Evolutionary conservation across 495 filamentous ascomycete species (phyloP).

Genomic region (Lindgomyces ingoldianus): DNA sequence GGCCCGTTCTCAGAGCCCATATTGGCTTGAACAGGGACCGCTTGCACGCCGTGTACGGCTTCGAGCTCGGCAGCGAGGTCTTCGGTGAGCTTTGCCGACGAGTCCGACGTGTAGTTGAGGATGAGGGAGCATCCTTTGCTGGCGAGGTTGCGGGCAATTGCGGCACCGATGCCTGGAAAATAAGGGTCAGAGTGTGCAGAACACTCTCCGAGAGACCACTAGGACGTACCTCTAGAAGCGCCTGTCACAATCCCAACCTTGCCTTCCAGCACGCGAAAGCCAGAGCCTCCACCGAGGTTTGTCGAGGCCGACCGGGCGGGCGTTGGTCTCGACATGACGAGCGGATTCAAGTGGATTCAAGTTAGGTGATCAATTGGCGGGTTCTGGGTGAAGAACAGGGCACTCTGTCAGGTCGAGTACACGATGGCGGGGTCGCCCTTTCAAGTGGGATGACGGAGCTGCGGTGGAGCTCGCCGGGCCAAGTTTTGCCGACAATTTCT

Average conservation of each 20-base stretch:
- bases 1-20: conserved; percentile 53
- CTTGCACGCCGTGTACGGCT: conserved; percentile 46
- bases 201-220: neutral
- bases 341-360: too few relatives aligned
- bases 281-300: conserved; percentile 26
- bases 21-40: conserved; percentile 59
- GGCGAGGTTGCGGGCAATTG: conserved; percentile 69
- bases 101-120: conserved; percentile 50
- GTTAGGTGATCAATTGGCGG: too few relatives aligned
- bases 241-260: conserved; percentile 46
- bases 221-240: conserved; percentile 41
- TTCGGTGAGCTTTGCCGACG: conserved; percentile 44
- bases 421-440: conserved; percentile 8
- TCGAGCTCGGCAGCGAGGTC: conserved; percentile 45
- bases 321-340: conserved; percentile 34
- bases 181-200: conserved; percentile 7
- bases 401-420: too few relatives aligned
- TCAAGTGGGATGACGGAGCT: neutral
- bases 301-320: conserved; percentile 33
- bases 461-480: conserved; percentile 24
- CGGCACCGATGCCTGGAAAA: conserved; percentile 74
- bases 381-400: too few relatives aligned
- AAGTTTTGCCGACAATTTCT: conserved; percentile 18
- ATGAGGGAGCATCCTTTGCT: conserved; percentile 50
- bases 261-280: conserved; percentile 39